Conservation (phyloP, 345 rosid species). For the Lepidium africanum region DNA sequence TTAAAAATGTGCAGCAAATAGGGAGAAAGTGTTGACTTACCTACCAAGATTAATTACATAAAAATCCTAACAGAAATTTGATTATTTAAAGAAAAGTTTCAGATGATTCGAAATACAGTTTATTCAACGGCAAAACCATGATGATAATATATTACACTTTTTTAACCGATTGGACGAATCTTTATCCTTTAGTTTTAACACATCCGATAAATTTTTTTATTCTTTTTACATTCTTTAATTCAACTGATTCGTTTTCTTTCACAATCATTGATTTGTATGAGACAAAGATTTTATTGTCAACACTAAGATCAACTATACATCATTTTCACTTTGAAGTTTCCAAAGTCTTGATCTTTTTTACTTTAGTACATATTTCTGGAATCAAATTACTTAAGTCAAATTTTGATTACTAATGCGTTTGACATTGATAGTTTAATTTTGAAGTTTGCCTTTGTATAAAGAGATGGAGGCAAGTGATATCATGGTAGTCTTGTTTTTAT, state of each 20-base stretch:
- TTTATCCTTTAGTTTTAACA: no score
- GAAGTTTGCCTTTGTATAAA: not conserved
- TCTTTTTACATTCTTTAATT: not conserved
- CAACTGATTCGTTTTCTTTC: not conserved
- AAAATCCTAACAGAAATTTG: not conserved
- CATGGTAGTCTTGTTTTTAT: not conserved
- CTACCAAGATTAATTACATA: conserved; percentile 11
- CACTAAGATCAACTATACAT: not conserved
- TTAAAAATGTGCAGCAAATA: conserved; percentile 13
- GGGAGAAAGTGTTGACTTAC: conserved; percentile 23
- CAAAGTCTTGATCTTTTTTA: not conserved
- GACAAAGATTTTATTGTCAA: conserved; percentile 14
- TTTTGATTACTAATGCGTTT: not conserved
- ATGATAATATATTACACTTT: no score
- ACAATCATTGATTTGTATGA: conserved; percentile 1
- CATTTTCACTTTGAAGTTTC: conserved; percentile 6
- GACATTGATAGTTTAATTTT: conserved; percentile 8
- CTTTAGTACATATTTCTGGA: not conserved
- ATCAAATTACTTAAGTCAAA: conserved; percentile 5
- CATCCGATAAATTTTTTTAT: not conserved
- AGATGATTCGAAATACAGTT: not conserved
- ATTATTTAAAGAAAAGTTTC: not conserved
- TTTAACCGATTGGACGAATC: no score
- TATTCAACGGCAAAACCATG: not conserved
- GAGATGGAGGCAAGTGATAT: not conserved